Base-by-base conservation (phyloP, 805 yeast genomes). In the Lachancea sp. region DNA sequence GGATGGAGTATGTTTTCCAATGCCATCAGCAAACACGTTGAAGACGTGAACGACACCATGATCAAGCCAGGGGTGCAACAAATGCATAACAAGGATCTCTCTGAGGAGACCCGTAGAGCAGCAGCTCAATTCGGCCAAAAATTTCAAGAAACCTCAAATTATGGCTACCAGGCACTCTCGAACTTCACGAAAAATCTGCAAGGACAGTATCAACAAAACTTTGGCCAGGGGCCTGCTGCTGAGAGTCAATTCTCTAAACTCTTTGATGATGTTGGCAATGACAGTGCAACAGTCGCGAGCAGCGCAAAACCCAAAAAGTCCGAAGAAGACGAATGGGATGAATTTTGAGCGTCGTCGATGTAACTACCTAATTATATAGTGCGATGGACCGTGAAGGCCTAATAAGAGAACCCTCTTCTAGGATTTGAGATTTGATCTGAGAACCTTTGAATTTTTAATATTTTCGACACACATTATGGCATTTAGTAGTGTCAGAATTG, bases 71-170 rank as follows among this genome's bases (percentile, higher is more conserved):
- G 93, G 38, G 74, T 88, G 61, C 81, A 80, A 59, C 89, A 85
- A 58, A 73, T 93, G 54, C 78, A 82, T 32, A 53, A 57, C 7
- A 79, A 85, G 50, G 98, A 93, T 48, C 65, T 86, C 36, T 79
- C 95, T 19, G 71, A 67, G 45, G 95, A 88, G 59, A 93, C 98
- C 3, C 80, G 77, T 51, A 78, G 88, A 54, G 98, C 98, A n/a
- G 86, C 95, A 77, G 82, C 87, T 48, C 97, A 93, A 70, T 93
- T 91, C 69, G 96, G 97, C 39, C 95, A 86, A 61, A 88, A 81
- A 59, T 85, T 91, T 69, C 95, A 85, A 62, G 95, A 89, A 52
- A 87, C 96, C 0, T 85, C 95, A 29, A 75, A 72, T 49, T 79
- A 78, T 53, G 86, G 95, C 22, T 80, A 79, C 44, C 83, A 81